Evolutionary conservation across 2,329 filamentous ascomycete genomes (phyloP).

Genomic region (Alternaria viburni): DNA sequence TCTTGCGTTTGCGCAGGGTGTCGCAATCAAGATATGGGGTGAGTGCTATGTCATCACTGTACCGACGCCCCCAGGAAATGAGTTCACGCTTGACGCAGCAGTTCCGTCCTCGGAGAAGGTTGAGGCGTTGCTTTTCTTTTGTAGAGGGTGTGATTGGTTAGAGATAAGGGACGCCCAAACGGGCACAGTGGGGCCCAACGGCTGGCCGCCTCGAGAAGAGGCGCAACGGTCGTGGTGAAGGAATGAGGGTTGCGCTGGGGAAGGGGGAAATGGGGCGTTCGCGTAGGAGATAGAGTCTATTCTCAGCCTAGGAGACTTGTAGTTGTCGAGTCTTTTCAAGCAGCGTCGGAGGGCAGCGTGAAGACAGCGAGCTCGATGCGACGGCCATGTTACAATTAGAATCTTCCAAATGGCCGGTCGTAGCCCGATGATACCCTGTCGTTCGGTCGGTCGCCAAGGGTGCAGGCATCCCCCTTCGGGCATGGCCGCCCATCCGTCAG

Average conservation of each 20-base stretch:
- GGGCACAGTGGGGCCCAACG: conserved; percentile 16
- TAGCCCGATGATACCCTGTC: conserved; percentile 13
- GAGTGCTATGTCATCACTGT: conserved; percentile 5
- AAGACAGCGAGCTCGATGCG: neutral
- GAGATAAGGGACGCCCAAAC: conserved; percentile 31
- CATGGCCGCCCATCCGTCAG: conserved; percentile 11
- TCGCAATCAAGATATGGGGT: neutral
- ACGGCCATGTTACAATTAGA: conserved; percentile 5
- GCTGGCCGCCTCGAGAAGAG: conserved; percentile 7
- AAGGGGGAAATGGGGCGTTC: neutral
- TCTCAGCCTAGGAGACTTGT: neutral
- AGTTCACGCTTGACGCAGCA: conserved; percentile 15
- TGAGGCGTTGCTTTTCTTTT: neutral
- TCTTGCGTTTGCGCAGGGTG: neutral
- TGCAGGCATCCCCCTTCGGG: conserved; percentile 15
- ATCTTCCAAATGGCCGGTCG: conserved; percentile 12
- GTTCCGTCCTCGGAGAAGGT: conserved; percentile 20
- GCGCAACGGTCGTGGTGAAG: neutral
- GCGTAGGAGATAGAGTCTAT: neutral
- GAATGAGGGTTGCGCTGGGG: neutral
- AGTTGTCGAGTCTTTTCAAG: neutral
- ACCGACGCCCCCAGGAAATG: neutral
- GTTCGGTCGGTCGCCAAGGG: conserved; percentile 8
- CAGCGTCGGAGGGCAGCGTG: neutral
- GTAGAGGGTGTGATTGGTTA: conserved; percentile 27